Evolutionary conservation across 2,329 filamentous ascomycete genomes (phyloP).

Genomic region (Calonectria pauciramosa): DNA sequence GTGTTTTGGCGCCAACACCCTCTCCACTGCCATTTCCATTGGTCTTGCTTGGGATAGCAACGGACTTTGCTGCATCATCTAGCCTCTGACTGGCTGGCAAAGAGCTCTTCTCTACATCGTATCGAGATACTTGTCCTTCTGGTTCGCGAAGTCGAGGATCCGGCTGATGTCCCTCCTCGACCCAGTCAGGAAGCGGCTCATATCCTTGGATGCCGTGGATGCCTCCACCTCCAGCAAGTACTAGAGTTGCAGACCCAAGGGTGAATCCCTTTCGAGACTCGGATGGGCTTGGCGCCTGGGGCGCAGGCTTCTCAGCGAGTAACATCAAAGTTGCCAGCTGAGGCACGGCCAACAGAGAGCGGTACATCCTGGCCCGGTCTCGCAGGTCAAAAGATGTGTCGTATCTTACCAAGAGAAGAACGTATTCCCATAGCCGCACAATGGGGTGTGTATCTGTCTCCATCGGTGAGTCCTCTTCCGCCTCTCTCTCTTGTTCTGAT

Average conservation of each 20-base stretch:
- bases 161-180: conserved; percentile 83
- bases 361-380: conserved; percentile 91
- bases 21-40: conserved; percentile 66
- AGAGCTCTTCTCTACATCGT: conserved; percentile 49
- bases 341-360: conserved; percentile 83
- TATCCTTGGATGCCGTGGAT: conserved; percentile 84
- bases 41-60: conserved; percentile 55
- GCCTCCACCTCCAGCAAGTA: conserved; percentile 82
- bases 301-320: conserved; percentile 93
- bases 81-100: conserved; percentile 74
- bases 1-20: conserved; percentile 76
- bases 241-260: conserved; percentile 87
- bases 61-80: conserved; percentile 65
- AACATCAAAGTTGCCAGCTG: conserved; percentile 93
- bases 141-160: conserved; percentile 79
- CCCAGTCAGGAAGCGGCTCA: conserved; percentile 86
- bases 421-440: conserved; percentile 85
- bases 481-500: conserved; percentile 51
- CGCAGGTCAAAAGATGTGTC: conserved; percentile 96
- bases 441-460: conserved; percentile 72
- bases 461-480: conserved; percentile 48
- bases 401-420: conserved; percentile 87
- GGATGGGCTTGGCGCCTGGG: conserved; percentile 89
- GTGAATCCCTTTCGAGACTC: conserved; percentile 83
- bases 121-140: conserved; percentile 53